phyloP scores from a whole-genome alignment of 441 rosid species.

The Pelargonium fulgidum region DNA sequence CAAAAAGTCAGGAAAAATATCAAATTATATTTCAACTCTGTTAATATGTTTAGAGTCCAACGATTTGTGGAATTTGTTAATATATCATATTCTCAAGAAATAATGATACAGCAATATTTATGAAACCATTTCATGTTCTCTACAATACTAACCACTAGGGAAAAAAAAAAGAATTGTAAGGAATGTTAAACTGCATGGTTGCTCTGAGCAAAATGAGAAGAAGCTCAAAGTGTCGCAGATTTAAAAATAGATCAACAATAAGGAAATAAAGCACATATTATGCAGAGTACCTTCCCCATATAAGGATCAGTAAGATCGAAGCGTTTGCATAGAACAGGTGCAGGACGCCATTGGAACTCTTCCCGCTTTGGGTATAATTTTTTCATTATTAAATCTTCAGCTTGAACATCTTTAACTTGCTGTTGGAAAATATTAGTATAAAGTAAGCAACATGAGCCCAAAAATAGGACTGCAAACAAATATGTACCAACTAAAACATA shows the following conservation, averaged over 20 bases:
- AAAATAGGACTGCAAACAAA: constrained; percentile 18
- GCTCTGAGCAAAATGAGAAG: background rate
- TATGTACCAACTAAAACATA: constrained; percentile 23
- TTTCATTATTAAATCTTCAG: constrained; percentile 40
- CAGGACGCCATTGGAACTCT: constrained; percentile 95
- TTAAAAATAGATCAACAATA: constrained; percentile 1
- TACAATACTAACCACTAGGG: background rate
- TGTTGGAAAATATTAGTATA: constrained; percentile 25
- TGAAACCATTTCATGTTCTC: too few species aligned
- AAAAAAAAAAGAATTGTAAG: background rate
- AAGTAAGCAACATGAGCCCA: constrained; percentile 15
- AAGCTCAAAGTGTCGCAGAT: background rate
- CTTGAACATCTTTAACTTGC: constrained; percentile 45
- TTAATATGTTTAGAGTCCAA: too few species aligned
- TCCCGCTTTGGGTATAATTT: constrained; percentile 66
- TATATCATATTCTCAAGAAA: too few species aligned
- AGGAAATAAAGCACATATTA: background rate
- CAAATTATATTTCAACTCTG: too few species aligned
- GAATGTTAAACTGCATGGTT: background rate
- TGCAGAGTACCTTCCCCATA: constrained; percentile 73
- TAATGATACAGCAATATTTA: too few species aligned
- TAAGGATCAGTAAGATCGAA: constrained; percentile 92
- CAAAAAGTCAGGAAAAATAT: too few species aligned
- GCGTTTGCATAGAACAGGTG: constrained; percentile 83
- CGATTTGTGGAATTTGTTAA: too few species aligned